Percentiles rank a stretch among this genome's conserved stretches.
These are phyloP conservation scores for Leptodontidium sp. DNA, from an alignment of 2,329 filamentous ascomycete genomes.

Conservation along the genomic window DNA sequence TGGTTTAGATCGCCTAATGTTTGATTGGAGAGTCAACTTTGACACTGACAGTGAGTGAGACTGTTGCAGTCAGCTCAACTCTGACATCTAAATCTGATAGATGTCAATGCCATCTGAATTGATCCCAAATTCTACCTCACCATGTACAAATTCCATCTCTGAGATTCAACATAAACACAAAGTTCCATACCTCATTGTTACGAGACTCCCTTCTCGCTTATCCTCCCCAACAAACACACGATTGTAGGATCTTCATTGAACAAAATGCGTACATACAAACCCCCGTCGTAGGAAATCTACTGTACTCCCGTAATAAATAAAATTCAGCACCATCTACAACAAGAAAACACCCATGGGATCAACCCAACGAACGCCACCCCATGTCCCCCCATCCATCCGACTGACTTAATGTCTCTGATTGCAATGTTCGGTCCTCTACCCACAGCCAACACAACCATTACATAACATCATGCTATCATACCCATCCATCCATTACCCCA, in stretches of 20 bases:
- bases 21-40: not conserved
- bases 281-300: constrained; percentile 15
- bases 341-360: constrained; percentile 17
- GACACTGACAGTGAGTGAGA: constrained; percentile 4
- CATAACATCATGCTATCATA: constrained; percentile 3
- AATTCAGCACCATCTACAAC: constrained; percentile 16
- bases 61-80: not conserved
- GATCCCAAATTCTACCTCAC: not conserved
- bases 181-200: not conserved
- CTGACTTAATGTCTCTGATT: not conserved
- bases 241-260: constrained; percentile 12
- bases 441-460: not conserved
- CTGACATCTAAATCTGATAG: not conserved
- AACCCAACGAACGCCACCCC: constrained; percentile 15
- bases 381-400: not conserved
- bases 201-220: not conserved
- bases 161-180: not conserved
- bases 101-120: constrained; percentile 2
- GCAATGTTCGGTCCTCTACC: not conserved
- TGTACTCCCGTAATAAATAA: constrained; percentile 7
- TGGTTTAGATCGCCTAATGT: not conserved
- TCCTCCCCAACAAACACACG: not conserved
- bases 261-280: constrained; percentile 19
- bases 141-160: not conserved
- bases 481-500: not conserved